A percentile compares a stretch with the other conserved stretches of the same genome.
Conservation (phyloP, 805 yeast genomes). For the Kregervanrija delftensis region DNA sequence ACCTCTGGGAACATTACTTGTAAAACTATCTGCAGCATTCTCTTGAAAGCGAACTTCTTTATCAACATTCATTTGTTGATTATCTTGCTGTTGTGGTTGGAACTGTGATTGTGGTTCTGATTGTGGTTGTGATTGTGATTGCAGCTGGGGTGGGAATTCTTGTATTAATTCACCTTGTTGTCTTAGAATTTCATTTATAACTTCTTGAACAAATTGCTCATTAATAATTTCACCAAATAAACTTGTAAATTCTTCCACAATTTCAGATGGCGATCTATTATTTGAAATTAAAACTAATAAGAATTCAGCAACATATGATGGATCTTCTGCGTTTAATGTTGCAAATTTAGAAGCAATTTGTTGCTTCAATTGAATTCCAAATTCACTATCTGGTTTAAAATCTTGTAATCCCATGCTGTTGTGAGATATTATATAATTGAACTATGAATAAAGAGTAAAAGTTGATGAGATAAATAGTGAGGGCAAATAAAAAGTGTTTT, state of each 20-base stretch:
- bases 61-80: constrained; percentile 13
- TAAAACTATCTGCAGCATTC: constrained; percentile 20
- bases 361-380: constrained; percentile 36
- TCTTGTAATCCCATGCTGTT: constrained; percentile 12
- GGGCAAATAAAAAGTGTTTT: too few relatives aligned
- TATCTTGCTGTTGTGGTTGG: constrained; percentile 14
- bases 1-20: background rate
- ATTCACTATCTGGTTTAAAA: constrained; percentile 25
- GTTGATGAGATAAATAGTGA: too few relatives aligned
- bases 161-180: constrained; percentile 22
- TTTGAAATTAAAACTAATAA: constrained; percentile 65
- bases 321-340: constrained; percentile 41
- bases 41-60: constrained; percentile 27
- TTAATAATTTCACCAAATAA: constrained; percentile 59
- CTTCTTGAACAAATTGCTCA: constrained; percentile 46
- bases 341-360: constrained; percentile 35
- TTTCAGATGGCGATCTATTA: constrained; percentile 54
- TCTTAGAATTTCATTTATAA: constrained; percentile 49
- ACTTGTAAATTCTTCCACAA: constrained; percentile 52
- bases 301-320: constrained; percentile 64
- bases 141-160: constrained; percentile 11
- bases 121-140: constrained; percentile 10
- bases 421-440: too few relatives aligned
- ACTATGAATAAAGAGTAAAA: too few relatives aligned
- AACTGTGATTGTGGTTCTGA: constrained; percentile 13